A percentile compares a stretch with the other conserved stretches of the same genome.
Evolutionary conservation across 352 stramenopile species (phyloP).

Genomic region (Globisporangium orthogonon): DNA sequence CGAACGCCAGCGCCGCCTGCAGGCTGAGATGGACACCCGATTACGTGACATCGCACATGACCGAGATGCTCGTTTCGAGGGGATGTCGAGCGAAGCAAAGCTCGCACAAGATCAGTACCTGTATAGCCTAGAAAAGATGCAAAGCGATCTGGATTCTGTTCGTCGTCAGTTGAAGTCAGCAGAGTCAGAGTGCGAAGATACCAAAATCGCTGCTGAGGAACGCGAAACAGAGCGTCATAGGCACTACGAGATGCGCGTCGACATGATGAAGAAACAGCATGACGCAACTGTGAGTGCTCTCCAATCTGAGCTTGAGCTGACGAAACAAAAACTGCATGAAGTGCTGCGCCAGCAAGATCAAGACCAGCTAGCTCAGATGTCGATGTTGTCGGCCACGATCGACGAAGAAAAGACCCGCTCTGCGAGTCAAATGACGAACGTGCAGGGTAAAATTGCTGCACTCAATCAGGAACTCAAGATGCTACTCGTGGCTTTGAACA

Average conservation of each 20-base stretch:
- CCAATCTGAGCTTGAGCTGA: constrained; percentile 29
- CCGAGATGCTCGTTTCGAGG: constrained; percentile 21
- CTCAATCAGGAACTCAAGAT: constrained; percentile 70
- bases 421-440: constrained; percentile 27
- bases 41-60: constrained; percentile 21
- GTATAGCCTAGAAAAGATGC: constrained; percentile 35
- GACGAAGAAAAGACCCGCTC: constrained; percentile 38
- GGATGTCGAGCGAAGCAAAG: constrained; percentile 32
- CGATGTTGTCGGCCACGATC: constrained; percentile 34
- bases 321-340: constrained; percentile 35
- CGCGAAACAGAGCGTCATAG: constrained; percentile 16
- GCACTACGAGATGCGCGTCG: constrained; percentile 19
- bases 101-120: constrained; percentile 54
- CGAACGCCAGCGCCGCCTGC: constrained; percentile 22
- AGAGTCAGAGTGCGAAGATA: constrained; percentile 29
- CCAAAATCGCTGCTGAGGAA: constrained; percentile 31
- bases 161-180: constrained; percentile 20
- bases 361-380: constrained; percentile 57
- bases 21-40: constrained; percentile 21
- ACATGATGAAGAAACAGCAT: constrained; percentile 14
- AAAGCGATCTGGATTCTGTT: constrained; percentile 32
- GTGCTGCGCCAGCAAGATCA: constrained; percentile 51
- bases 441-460: constrained; percentile 45
- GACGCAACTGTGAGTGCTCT: constrained; percentile 13
- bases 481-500: constrained; percentile 44